Evolutionary conservation across 1,284 basidiomycete genomes (phyloP).

Genomic region (Naganishia cerealis): DNA sequence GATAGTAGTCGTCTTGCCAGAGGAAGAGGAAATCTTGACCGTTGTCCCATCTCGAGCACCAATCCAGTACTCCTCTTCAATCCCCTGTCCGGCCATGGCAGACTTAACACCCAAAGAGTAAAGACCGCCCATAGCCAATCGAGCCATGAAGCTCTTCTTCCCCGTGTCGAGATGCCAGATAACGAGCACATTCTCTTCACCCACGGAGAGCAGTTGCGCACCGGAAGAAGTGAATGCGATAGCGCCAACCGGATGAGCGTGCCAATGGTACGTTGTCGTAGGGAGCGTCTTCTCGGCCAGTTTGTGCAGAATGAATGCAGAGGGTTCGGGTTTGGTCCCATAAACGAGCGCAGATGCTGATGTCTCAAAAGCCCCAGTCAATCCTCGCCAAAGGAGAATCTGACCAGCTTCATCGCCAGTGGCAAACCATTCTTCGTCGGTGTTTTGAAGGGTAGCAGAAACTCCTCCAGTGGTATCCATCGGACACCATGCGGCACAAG

Average conservation of each 20-base stretch:
- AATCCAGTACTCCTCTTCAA: slow-evolving; percentile 82
- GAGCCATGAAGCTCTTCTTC: slow-evolving; percentile 85
- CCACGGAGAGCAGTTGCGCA: slow-evolving; percentile 88
- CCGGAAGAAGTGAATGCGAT: slow-evolving; percentile 87
- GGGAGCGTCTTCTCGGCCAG: slow-evolving; percentile 52
- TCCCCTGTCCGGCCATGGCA: slow-evolving; percentile 49
- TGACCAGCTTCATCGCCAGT: slow-evolving; percentile 85
- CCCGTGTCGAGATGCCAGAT: slow-evolving; percentile 89
- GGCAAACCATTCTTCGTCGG: slow-evolving; percentile 80
- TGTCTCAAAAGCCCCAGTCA: slow-evolving; percentile 60
- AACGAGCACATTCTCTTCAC: slow-evolving; percentile 92
- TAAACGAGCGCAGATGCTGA: neutral
- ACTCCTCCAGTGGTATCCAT: slow-evolving; percentile 10
- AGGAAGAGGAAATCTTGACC: slow-evolving; percentile 72
- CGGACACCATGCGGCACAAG: slow-evolving; percentile 32
- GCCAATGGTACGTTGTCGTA: slow-evolving; percentile 91
- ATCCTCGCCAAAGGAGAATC: slow-evolving; percentile 89
- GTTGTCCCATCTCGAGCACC: slow-evolving; percentile 80
- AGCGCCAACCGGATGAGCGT: slow-evolving; percentile 89
- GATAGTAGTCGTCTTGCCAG: slow-evolving; percentile 72
- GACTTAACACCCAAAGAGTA: slow-evolving; percentile 64
- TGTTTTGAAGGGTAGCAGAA: slow-evolving; percentile 43
- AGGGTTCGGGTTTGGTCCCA: slow-evolving; percentile 14
- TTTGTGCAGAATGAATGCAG: slow-evolving; percentile 26
- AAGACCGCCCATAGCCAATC: slow-evolving; percentile 71